Evolutionary conservation across 2,329 filamentous ascomycete species (phyloP).

Genomic region (Dothistroma pini): DNA sequence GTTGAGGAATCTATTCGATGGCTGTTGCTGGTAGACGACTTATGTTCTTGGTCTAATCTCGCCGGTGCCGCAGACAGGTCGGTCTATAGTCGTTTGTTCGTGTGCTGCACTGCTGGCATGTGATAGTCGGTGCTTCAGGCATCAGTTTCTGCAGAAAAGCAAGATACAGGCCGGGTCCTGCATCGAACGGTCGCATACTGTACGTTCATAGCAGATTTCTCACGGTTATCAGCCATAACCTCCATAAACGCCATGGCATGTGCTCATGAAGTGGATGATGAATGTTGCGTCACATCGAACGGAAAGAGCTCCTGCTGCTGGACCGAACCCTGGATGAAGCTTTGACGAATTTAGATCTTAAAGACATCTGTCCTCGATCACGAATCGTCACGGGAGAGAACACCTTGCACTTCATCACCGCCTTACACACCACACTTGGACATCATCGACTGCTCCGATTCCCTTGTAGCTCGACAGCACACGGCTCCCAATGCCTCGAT

Average conservation of each 20-base stretch:
- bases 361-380: neutral
- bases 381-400: neutral
- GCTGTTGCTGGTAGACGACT: too few species aligned
- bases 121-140: neutral
- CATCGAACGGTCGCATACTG: neutral
- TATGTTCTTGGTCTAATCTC: too few species aligned
- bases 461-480: neutral
- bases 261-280: neutral
- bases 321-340: neutral
- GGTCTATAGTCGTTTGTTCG: neutral
- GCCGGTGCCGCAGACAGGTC: too few species aligned
- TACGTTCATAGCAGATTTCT: too few species aligned
- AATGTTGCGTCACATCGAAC: neutral
- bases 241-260: too few species aligned
- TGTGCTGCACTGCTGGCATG: neutral
- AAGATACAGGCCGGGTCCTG: neutral
- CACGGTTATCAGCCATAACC: too few species aligned
- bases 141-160: neutral
- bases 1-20: too few species aligned
- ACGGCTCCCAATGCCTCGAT: neutral
- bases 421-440: neutral
- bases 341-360: neutral
- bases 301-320: neutral
- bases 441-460: neutral
- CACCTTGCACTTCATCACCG: neutral